phyloP scores from a whole-genome alignment of 805 yeast genomes.

The Wickerhamiella occidentalis region DNA sequence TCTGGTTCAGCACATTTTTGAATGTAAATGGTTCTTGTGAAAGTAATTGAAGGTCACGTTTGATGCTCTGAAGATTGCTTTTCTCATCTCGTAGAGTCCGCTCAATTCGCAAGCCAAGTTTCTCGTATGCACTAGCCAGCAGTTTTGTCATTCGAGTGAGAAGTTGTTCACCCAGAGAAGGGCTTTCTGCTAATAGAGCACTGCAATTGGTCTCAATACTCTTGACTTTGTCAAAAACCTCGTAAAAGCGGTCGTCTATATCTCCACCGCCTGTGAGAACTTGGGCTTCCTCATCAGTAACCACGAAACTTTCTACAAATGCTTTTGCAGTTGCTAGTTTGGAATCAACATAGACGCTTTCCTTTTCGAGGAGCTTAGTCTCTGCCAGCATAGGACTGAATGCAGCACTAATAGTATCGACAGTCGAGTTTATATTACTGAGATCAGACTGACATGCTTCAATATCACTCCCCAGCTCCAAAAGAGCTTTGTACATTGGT shows the following conservation, averaged over 20 bases:
- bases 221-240: conserved; percentile 48
- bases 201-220: conserved; percentile 55
- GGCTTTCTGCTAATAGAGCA: conserved; percentile 44
- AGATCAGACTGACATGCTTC: conserved; percentile 16
- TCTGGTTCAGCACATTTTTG: conserved; percentile 45
- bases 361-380: conserved; percentile 21
- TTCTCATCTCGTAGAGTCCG: conserved; percentile 18
- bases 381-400: conserved; percentile 24
- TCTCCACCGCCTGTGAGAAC: conserved; percentile 31
- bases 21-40: conserved; percentile 34
- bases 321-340: conserved; percentile 25
- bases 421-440: conserved; percentile 19
- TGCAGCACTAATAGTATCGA: conserved; percentile 18
- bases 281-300: conserved; percentile 61
- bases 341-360: conserved; percentile 17
- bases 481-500: conserved; percentile 24
- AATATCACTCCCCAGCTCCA: conserved; percentile 20
- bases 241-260: conserved; percentile 44
- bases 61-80: conserved; percentile 4
- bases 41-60: conserved; percentile 20
- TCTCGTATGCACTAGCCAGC: conserved; percentile 42
- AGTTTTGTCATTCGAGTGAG: conserved; percentile 27
- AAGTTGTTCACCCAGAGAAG: background rate
- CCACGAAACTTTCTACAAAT: conserved; percentile 45
- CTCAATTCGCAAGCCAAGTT: conserved; percentile 37